Base-by-base conservation (phyloP, 805 yeast genomes). In the Monosporozyma solicola region DNA sequence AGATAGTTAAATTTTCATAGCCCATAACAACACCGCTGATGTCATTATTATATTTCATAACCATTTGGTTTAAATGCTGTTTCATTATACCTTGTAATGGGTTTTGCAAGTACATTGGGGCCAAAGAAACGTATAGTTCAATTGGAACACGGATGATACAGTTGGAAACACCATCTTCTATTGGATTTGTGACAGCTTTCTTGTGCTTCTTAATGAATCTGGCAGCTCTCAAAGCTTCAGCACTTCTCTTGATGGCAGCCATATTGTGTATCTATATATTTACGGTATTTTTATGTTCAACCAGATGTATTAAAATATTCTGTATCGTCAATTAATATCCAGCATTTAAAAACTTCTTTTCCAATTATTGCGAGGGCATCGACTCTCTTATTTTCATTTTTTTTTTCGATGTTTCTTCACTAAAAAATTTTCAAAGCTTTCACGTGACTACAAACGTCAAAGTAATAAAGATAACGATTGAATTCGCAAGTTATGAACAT, bases 11-110 rank as follows among this genome's bases (percentile, higher is more conserved):
- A 59, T 87, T 82, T 56, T 78, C 78, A 64, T 92, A 90, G 2
- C 95, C 84, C 55, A 94, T 72, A 9, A 94, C 85, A 20, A 94
- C 90, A 29, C 99, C 99, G 41, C 79, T 79, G 3, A 84, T 85
- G 27, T 82, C 77, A 13, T 80, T 70, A 59, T 79, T 85, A 67
- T 85, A 88, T 44, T 86, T 82, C 96, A 94, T 88, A 32, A 94
- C 74, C 69, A 94, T 74, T 3, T 94, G 90, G 64, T 94, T 96
- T 57, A 94, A 72, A 71, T 94, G 98, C 72, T 92, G 97, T 31
- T 82, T 77, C 67, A 82, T 80, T 57, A 94, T 77, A 44, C 98
- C 99, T 55, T 80, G 80, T 15, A 84, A 65, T 6, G 97, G 96
- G 50, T 77, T 73, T 44, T 75, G 73, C 41, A 83, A 64, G 69